Conservation (phyloP, 805 yeast species). For the Clavispora fructus region DNA sequence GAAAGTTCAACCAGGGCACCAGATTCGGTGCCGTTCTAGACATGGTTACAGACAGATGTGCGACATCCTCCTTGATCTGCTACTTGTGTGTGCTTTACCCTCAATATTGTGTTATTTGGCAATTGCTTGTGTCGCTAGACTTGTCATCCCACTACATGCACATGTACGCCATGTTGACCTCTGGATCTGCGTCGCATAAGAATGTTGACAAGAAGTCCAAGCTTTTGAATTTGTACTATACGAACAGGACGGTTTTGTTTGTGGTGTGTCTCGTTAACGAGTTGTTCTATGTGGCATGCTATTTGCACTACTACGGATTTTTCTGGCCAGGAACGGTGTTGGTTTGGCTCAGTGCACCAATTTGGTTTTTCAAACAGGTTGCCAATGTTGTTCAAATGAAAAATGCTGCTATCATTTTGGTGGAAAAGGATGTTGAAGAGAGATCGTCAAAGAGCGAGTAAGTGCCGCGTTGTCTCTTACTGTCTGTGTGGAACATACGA, state of each 20-base stretch:
- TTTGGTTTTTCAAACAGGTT: slow-evolving; percentile 86
- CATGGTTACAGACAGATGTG: slow-evolving; percentile 98
- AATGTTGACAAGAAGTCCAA: slow-evolving; percentile 66
- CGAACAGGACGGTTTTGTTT: slow-evolving; percentile 77
- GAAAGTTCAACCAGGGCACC: slow-evolving; percentile 83
- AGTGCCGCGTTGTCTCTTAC: background rate
- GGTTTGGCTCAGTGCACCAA: slow-evolving; percentile 64
- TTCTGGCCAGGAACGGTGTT: slow-evolving; percentile 58
- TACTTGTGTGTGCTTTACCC: slow-evolving; percentile 81
- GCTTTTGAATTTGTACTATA: slow-evolving; percentile 80
- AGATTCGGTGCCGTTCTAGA: slow-evolving; percentile 94
- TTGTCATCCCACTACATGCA: slow-evolving; percentile 96
- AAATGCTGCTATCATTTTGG: slow-evolving; percentile 78
- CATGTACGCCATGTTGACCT: slow-evolving; percentile 87
- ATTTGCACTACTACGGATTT: slow-evolving; percentile 63
- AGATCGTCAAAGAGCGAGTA: slow-evolving; percentile 19
- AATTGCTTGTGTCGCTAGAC: slow-evolving; percentile 75
- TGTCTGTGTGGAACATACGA: background rate
- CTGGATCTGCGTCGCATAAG: slow-evolving; percentile 82
- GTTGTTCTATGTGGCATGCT: slow-evolving; percentile 83
- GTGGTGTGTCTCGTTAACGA: slow-evolving; percentile 91
- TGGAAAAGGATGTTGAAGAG: slow-evolving; percentile 65
- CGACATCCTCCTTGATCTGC: slow-evolving; percentile 90
- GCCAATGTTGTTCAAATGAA: slow-evolving; percentile 85
- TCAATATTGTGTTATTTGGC: slow-evolving; percentile 63